A percentile compares a stretch with the other conserved stretches of the same genome.
These are phyloP conservation scores for Hymenoscyphus repandus DNA, from an alignment of 2,329 filamentous ascomycete genomes.

Conservation along the genomic window DNA sequence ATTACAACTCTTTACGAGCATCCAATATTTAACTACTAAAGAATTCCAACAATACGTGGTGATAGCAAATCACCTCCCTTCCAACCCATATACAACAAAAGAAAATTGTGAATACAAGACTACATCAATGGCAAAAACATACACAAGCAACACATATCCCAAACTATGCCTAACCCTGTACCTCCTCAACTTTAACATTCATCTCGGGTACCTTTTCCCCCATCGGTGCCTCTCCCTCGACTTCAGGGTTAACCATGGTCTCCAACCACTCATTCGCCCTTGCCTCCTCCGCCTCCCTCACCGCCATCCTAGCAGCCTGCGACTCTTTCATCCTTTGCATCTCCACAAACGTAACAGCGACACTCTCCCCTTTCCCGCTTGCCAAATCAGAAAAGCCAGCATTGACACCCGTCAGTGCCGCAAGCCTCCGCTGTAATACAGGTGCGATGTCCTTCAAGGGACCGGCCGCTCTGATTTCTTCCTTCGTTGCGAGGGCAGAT, in stretches of 20 bases:
- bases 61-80: no score
- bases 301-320: background rate
- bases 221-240: background rate
- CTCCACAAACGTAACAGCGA: background rate
- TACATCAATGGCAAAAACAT: no score
- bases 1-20: no score
- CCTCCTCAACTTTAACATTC: no score
- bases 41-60: no score
- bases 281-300: background rate
- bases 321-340: background rate
- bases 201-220: no score
- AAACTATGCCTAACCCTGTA: no score
- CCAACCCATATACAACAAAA: no score
- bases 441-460: background rate
- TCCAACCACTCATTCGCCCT: background rate
- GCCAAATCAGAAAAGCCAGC: background rate
- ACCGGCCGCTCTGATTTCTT: background rate
- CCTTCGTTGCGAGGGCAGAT: background rate
- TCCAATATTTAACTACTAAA: no score
- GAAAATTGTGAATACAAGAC: no score
- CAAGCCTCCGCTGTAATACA: background rate
- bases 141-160: no score
- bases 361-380: background rate
- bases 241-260: slow-evolving; percentile 3
- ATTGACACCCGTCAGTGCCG: background rate